phyloP scores from a whole-genome alignment of 768 basidiomycete genomes.

The Phlebiopsis flavidoalba region DNA sequence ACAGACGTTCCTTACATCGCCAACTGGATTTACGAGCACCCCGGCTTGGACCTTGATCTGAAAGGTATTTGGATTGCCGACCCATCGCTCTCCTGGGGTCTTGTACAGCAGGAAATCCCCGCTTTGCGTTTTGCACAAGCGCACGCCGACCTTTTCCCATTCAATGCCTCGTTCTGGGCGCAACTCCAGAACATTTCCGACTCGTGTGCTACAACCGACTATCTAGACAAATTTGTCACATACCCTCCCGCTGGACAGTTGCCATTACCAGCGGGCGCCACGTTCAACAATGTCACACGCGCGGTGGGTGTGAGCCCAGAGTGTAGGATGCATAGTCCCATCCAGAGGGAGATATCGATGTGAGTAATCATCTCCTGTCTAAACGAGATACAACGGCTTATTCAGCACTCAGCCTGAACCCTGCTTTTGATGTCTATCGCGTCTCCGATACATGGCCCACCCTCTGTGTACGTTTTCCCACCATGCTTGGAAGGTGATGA shows the following conservation, averaged over 20 bases:
- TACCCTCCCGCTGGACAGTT: constrained; percentile 30
- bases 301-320: constrained; percentile 26
- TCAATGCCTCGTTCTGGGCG: constrained; percentile 45
- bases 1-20: constrained; percentile 70
- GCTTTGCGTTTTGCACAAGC: constrained; percentile 62
- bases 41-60: constrained; percentile 47
- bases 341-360: constrained; percentile 45
- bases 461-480: constrained; percentile 1
- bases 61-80: constrained; percentile 49
- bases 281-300: constrained; percentile 18
- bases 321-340: constrained; percentile 44
- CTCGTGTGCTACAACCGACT: constrained; percentile 29
- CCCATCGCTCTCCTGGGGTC: constrained; percentile 51
- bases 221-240: constrained; percentile 28
- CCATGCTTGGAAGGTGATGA: neutral
- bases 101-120: constrained; percentile 67
- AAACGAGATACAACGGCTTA: neutral
- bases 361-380: constrained; percentile 29
- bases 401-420: constrained; percentile 40
- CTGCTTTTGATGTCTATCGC: constrained; percentile 51
- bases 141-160: constrained; percentile 53
- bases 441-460: constrained; percentile 45
- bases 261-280: constrained; percentile 30
- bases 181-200: constrained; percentile 33
- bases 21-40: constrained; percentile 61